Conservation (phyloP, 23 red algal species). For the Chondrus crispus region DNA sequence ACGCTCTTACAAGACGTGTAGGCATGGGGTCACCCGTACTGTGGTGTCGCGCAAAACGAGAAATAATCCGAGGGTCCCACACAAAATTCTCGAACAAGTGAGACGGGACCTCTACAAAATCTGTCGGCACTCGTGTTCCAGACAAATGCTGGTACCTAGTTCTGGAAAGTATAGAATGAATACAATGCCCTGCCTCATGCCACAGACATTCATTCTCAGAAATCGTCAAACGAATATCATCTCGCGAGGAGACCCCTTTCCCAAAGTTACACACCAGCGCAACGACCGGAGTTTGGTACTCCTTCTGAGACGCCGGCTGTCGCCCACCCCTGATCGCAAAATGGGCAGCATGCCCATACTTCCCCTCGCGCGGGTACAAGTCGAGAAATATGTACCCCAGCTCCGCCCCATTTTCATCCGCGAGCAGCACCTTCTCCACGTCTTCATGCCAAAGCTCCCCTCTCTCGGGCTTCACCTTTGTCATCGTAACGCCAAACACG, state of each 20-base stretch:
- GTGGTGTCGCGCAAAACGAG: slow-evolving; percentile 44
- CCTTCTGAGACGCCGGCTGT: background rate
- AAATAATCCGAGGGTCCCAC: slow-evolving; percentile 56
- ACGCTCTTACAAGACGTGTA: slow-evolving; percentile 7
- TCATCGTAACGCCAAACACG: slow-evolving; percentile 73
- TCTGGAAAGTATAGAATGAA: slow-evolving; percentile 85
- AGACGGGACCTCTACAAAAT: slow-evolving; percentile 94
- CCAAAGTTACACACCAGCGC: slow-evolving; percentile 91
- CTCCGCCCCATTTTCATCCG: slow-evolving; percentile 24
- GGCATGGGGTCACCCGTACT: slow-evolving; percentile 62
- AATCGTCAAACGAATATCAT: slow-evolving; percentile 1
- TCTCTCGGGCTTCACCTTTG: background rate
- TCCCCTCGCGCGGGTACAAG: slow-evolving; percentile 71
- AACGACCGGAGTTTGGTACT: slow-evolving; percentile 84
- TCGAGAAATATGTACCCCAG: slow-evolving; percentile 90
- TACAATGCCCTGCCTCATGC: slow-evolving; percentile 92
- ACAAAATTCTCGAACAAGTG: slow-evolving; percentile 87
- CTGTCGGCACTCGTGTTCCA: slow-evolving; percentile 83
- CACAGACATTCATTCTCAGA: slow-evolving; percentile 80
- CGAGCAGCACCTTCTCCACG: slow-evolving; percentile 61
- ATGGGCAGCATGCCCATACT: slow-evolving; percentile 85
- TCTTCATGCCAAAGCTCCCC: slow-evolving; percentile 79
- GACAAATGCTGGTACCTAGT: slow-evolving; percentile 91
- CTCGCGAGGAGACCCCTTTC: background rate
- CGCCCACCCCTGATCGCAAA: slow-evolving; percentile 85